Base-by-base conservation (phyloP, 2,329 filamentous ascomycete genomes). In the Colletotrichum plurivorum region DNA sequence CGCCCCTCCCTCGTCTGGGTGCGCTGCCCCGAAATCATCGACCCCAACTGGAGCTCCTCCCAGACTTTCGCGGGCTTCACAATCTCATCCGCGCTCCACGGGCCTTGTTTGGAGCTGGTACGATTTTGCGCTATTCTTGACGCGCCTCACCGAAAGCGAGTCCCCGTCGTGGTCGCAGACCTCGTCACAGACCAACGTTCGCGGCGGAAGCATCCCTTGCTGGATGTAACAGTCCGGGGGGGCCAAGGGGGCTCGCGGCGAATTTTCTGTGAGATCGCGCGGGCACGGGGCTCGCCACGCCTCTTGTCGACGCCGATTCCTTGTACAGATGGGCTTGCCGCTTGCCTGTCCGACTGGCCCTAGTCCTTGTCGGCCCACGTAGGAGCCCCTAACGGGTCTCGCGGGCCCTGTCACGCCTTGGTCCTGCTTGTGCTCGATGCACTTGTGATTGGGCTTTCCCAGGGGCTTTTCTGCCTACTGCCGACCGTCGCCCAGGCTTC, bases 181-280 rank as follows among this genome's bases (percentile, higher is more conserved):
- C 54, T 63, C 67, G 63, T 70, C 67, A 63, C 52, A 68, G 57
- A 68, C 52, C 63, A 63, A 58, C 46, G 57, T 53, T 68, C 67
- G 64, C 53, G 20, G 67, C 46, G 54, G 57, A 70, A 63, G 67
- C 20, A 68, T 64, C 60, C 69, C 69, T 65, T 69, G 54, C 49
- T 69, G 48, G 41, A 69, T 71, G 69, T 69, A 71, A 71, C 66
- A 16, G 25, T 71, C 65, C 48, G 52, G 67, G 67, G 63, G 58
- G 41, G 41, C 45, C 52, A 67, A 45, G 63, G 64, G 70, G 63
- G 58, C 49, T 63, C 52, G 48, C 70, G 70, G 63, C 68, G 68
- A 71, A 67, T 72, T 72, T 70, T 58, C 53, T 64, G 67, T 59
- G 58, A 71, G 64, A 71, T 71, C 70, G 64, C 61, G 63, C 63